Conservation (phyloP, 23 red algal species). For the Gracilaria vermiculophylla region DNA sequence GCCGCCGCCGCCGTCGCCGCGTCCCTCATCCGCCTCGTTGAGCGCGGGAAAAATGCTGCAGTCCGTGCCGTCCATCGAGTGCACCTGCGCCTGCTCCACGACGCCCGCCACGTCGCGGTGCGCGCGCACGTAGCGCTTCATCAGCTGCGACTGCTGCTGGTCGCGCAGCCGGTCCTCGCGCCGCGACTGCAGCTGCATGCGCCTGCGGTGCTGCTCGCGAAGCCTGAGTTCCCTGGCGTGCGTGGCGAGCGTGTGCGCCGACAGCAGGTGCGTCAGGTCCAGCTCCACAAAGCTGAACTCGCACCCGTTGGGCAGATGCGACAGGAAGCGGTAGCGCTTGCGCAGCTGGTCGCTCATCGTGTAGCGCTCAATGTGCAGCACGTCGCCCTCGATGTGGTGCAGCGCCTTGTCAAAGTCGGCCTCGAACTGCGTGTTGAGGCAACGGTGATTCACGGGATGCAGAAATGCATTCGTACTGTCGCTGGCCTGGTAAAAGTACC, state of each 20-base stretch:
- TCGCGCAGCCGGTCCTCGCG: conserved; percentile 15
- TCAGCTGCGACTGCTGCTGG: not conserved
- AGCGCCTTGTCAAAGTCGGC: conserved; percentile 12
- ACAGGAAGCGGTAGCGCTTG: conserved; percentile 60
- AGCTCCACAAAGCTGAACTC: conserved; percentile 75
- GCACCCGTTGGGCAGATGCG: conserved; percentile 63
- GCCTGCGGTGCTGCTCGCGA: not conserved
- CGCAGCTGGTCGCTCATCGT: conserved; percentile 60
- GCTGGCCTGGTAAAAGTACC: conserved; percentile 56
- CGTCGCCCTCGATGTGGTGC: not conserved
- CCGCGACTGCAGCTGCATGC: not conserved
- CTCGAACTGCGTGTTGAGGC: conserved; percentile 18
- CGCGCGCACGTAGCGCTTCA: conserved; percentile 21
- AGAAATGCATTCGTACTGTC: conserved; percentile 28
- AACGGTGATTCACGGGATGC: conserved; percentile 52
- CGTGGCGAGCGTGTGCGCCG: conserved; percentile 6
- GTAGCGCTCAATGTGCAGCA: conserved; percentile 47
- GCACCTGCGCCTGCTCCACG: not conserved
- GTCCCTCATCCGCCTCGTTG: not conserved
- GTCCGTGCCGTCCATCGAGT: conserved; percentile 23
- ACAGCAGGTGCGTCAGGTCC: not conserved
- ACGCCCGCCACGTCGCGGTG: not conserved
- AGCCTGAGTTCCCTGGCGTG: conserved; percentile 13
- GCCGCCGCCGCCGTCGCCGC: too few relatives aligned
- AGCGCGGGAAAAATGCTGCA: conserved; percentile 35